phyloP scores from a whole-genome alignment of 2,329 filamentous ascomycete genomes.

The Dactylellina drechsleri region DNA sequence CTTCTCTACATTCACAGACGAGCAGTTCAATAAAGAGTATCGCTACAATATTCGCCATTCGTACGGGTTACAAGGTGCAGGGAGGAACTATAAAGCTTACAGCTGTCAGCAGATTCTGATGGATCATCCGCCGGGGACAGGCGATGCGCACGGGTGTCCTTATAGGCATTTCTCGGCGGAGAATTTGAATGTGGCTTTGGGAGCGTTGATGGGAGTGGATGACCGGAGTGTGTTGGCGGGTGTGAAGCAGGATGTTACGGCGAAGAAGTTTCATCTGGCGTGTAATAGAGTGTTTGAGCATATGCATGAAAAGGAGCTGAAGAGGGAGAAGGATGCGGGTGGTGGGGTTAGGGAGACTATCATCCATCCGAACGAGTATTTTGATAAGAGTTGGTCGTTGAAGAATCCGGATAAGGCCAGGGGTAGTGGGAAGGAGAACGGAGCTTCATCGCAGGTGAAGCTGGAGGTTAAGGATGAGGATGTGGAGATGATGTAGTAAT shows the following conservation, averaged over 20 bases:
- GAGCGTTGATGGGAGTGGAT: constrained; percentile 80
- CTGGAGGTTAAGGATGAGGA: constrained; percentile 41
- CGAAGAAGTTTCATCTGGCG: constrained; percentile 89
- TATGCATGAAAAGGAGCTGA: constrained; percentile 80
- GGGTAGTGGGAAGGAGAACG: constrained; percentile 9
- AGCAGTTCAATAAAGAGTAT: constrained; percentile 97
- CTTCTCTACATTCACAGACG: constrained; percentile 89
- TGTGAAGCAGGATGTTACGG: constrained; percentile 88
- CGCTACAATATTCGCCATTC: constrained; percentile 94
- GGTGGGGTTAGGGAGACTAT: constrained; percentile 86
- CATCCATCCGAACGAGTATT: constrained; percentile 97
- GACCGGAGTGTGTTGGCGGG: constrained; percentile 81
- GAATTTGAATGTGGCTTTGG: constrained; percentile 76
- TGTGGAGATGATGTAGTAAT: constrained; percentile 25
- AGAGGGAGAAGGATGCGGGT: constrained; percentile 78
- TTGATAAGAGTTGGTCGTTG: constrained; percentile 89
- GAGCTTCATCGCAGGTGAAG: constrained; percentile 7
- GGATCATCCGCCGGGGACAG: constrained; percentile 84
- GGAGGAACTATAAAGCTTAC: constrained; percentile 87
- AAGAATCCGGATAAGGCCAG: constrained; percentile 74
- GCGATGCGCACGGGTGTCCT: constrained; percentile 94
- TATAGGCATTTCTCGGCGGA: constrained; percentile 92
- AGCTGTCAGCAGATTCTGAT: constrained; percentile 95
- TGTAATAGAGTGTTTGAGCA: constrained; percentile 96
- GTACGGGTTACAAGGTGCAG: constrained; percentile 94